Conservation (phyloP, 1,284 basidiomycete species). For the Rhodotorula sp. region DNA sequence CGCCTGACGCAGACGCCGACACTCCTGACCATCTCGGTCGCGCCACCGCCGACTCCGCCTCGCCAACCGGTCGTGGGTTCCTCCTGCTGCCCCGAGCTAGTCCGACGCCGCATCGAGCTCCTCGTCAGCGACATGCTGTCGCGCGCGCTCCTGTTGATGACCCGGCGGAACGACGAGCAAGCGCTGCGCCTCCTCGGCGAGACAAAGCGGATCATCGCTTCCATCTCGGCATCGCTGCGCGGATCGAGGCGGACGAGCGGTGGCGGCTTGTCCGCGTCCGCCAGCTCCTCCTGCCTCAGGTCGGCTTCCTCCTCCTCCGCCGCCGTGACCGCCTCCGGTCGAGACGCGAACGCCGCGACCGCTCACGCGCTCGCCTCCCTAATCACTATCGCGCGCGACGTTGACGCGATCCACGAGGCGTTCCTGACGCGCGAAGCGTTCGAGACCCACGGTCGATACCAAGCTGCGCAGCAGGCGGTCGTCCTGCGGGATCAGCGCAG, state of each 20-base stretch:
- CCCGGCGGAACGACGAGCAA: conserved; percentile 77
- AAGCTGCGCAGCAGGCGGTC: conserved; percentile 89
- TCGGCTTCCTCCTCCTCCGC: too few relatives aligned
- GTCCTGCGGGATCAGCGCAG: conserved; percentile 86
- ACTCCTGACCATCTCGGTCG: conserved; percentile 79
- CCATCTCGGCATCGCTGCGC: conserved; percentile 38
- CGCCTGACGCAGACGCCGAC: conserved; percentile 76
- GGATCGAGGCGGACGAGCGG: not conserved
- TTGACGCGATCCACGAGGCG: conserved; percentile 78
- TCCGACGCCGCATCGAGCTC: conserved; percentile 88
- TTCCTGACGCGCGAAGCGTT: conserved; percentile 84
- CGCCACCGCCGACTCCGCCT: conserved; percentile 49
- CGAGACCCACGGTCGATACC: conserved; percentile 75
- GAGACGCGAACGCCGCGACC: conserved; percentile 10
- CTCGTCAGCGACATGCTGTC: conserved; percentile 92
- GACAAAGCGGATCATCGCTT: conserved; percentile 73
- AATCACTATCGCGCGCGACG: conserved; percentile 69
- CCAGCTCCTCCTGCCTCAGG: not conserved
- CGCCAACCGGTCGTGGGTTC: conserved; percentile 37
- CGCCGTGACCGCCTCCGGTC: not conserved
- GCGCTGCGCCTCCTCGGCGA: conserved; percentile 83
- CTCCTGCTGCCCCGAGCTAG: conserved; percentile 70
- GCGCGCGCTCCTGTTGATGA: conserved; percentile 80
- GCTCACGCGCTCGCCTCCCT: conserved; percentile 33
- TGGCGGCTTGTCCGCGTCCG: not conserved